A percentile compares a stretch with the other conserved stretches of the same genome.
Conservation (phyloP, 2,329 filamentous ascomycete genomes). For the Pseudopyricularia javanii region DNA sequence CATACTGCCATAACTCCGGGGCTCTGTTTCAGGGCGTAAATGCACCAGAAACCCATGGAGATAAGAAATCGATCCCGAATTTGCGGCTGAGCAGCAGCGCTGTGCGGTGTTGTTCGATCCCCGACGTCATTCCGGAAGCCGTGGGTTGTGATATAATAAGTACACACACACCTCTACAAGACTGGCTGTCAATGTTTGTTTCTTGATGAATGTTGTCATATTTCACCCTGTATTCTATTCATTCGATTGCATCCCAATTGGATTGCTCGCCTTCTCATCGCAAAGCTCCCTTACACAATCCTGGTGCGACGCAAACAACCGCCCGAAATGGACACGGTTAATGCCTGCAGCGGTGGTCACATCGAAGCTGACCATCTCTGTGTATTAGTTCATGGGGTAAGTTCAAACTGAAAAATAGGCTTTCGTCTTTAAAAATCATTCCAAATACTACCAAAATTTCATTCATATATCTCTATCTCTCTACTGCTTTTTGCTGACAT, state of each 20-base stretch:
- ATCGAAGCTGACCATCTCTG: conserved; percentile 56
- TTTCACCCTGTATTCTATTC: too few relatives aligned
- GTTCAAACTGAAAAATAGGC: conserved; percentile 11
- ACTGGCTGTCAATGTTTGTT: too few relatives aligned
- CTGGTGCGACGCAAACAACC: not conserved
- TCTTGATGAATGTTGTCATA: too few relatives aligned
- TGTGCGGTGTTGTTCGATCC: not conserved
- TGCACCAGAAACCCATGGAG: not conserved
- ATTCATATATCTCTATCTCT: too few relatives aligned
- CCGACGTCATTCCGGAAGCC: not conserved
- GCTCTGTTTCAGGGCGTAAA: too few relatives aligned
- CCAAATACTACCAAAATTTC: too few relatives aligned
- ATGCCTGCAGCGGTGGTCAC: conserved; percentile 36
- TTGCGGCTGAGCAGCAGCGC: not conserved
- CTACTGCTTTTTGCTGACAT: not conserved
- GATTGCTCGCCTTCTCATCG: too few relatives aligned
- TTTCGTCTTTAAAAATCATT: too few relatives aligned
- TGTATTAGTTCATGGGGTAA: conserved; percentile 66
- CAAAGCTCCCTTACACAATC: not conserved
- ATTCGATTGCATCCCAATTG: not conserved
- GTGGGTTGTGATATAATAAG: not conserved
- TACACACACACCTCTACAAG: too few relatives aligned
- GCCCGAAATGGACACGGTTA: not conserved
- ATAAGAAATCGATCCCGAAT: not conserved
- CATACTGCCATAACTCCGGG: too few relatives aligned